Conservation (phyloP, 805 yeast species). For the Lachancea waltii region DNA sequence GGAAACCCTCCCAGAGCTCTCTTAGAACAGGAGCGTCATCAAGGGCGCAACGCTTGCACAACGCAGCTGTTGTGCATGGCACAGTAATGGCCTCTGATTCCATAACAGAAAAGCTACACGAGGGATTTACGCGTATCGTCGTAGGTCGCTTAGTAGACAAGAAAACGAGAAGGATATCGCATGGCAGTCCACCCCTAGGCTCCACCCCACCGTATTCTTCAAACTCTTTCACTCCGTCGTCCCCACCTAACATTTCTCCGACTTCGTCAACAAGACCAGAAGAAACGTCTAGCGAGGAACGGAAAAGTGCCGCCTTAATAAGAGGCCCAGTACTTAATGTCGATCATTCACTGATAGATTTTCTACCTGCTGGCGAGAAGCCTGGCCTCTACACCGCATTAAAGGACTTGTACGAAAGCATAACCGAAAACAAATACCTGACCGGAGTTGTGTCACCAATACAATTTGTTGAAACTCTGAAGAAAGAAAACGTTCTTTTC, state of each 20-base stretch:
- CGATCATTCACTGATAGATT: slow-evolving; percentile 51
- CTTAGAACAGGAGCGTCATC: neutral
- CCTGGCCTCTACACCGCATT: slow-evolving; percentile 55
- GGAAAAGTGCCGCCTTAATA: slow-evolving; percentile 70
- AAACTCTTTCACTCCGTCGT: slow-evolving; percentile 1
- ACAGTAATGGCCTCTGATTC: slow-evolving; percentile 24
- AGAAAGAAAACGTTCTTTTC: slow-evolving; percentile 77
- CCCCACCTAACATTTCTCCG: slow-evolving; percentile 5
- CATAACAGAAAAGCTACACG: slow-evolving; percentile 27
- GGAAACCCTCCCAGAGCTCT: neutral
- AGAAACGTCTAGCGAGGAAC: slow-evolving; percentile 52
- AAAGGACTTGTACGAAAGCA: slow-evolving; percentile 79
- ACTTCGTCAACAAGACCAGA: slow-evolving; percentile 23
- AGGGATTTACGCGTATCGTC: slow-evolving; percentile 21
- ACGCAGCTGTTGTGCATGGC: slow-evolving; percentile 19
- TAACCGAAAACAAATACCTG: slow-evolving; percentile 60
- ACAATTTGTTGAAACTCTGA: slow-evolving; percentile 65
- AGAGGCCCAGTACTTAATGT: slow-evolving; percentile 80
- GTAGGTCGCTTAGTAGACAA: slow-evolving; percentile 27
- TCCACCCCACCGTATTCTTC: slow-evolving; percentile 2
- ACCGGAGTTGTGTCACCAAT: slow-evolving; percentile 84
- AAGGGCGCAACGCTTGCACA: slow-evolving; percentile 3
- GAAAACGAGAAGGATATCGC: neutral
- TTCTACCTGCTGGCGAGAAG: slow-evolving; percentile 35
- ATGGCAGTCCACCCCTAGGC: neutral